phyloP scores from a whole-genome alignment of 2,329 filamentous ascomycete genomes.

The Colletotrichum euphorbiae region DNA sequence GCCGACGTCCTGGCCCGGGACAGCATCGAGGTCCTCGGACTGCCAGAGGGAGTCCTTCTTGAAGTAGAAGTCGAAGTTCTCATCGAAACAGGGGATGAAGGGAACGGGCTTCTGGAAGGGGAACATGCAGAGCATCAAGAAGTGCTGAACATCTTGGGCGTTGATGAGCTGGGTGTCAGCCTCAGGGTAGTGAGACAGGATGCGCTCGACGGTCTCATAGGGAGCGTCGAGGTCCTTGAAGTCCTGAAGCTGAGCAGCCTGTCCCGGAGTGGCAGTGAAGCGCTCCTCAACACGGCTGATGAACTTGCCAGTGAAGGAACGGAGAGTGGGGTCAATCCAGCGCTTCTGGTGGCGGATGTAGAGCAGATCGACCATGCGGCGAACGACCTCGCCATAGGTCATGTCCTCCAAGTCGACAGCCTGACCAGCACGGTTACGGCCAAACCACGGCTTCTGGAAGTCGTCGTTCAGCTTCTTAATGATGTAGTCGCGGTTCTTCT shows the following conservation, averaged over 20 bases:
- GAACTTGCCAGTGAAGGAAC: conserved; percentile 89
- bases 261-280: conserved; percentile 79
- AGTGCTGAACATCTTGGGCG: conserved; percentile 97
- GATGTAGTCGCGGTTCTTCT: conserved; percentile 90
- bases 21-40: conserved; percentile 95
- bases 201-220: conserved; percentile 79
- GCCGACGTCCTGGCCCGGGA: conserved; percentile 95
- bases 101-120: conserved; percentile 96
- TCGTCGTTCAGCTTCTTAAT: conserved; percentile 97
- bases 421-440: conserved; percentile 82
- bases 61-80: conserved; percentile 99
- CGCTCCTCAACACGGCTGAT: conserved; percentile 97
- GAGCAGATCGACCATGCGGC: conserved; percentile 88
- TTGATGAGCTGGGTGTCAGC: conserved; percentile 93
- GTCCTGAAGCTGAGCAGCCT: conserved; percentile 87
- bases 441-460: conserved; percentile 98
- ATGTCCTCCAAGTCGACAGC: conserved; percentile 93
- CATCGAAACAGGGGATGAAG: conserved; percentile 94
- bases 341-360: conserved; percentile 91
- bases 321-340: conserved; percentile 91
- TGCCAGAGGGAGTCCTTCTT: conserved; percentile 99
- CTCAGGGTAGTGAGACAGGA: conserved; percentile 86
- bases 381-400: conserved; percentile 91
- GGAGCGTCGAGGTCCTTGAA: conserved; percentile 90
- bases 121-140: conserved; percentile 90